Conservation (phyloP, 768 basidiomycete genomes). For the Trametes cubensis region DNA sequence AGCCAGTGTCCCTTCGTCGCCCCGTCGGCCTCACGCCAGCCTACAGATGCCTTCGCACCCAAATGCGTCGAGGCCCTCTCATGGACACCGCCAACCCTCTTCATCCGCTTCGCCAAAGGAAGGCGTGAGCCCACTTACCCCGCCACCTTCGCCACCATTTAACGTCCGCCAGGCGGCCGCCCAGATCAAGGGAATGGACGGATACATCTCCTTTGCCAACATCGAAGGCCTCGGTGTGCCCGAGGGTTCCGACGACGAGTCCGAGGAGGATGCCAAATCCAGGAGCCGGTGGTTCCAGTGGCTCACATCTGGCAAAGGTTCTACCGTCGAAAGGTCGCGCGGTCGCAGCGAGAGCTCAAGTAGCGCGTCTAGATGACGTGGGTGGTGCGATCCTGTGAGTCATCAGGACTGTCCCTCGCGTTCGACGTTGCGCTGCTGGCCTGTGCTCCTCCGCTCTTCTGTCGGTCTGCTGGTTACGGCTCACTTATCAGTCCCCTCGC, state of each 20-base stretch:
- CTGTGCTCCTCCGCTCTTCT: slow-evolving; percentile 11
- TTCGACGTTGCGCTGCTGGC: slow-evolving; percentile 16
- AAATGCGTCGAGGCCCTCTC: slow-evolving; percentile 20
- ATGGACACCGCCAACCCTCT: slow-evolving; percentile 16
- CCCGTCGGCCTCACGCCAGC: slow-evolving; percentile 1
- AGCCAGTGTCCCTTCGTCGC: slow-evolving; percentile 15
- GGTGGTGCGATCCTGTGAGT: slow-evolving; percentile 4
- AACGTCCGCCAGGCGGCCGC: slow-evolving; percentile 65
- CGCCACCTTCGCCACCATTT: slow-evolving; percentile 50
- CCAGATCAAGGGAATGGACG: slow-evolving; percentile 55
- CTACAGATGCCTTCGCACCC: slow-evolving; percentile 14
- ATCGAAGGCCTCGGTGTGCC: slow-evolving; percentile 70
- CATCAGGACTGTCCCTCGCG: slow-evolving; percentile 9
- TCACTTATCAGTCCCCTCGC: not conserved
- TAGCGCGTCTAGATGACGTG: slow-evolving; percentile 23
- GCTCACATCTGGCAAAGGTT: slow-evolving; percentile 20
- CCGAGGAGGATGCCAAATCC: slow-evolving; percentile 27
- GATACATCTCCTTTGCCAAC: slow-evolving; percentile 69
- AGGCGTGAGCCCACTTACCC: slow-evolving; percentile 28
- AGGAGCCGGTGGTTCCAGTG: slow-evolving; percentile 30
- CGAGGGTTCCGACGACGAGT: slow-evolving; percentile 42
- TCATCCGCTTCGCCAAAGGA: slow-evolving; percentile 19
- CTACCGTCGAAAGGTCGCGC: slow-evolving; percentile 8
- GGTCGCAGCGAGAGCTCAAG: slow-evolving; percentile 24
- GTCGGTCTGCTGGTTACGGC: slow-evolving; percentile 18